Percentiles rank a stretch among this genome's conserved stretches.
phyloP scores from a whole-genome alignment of 495 filamentous ascomycete species.

The Parmelia sp. region DNA sequence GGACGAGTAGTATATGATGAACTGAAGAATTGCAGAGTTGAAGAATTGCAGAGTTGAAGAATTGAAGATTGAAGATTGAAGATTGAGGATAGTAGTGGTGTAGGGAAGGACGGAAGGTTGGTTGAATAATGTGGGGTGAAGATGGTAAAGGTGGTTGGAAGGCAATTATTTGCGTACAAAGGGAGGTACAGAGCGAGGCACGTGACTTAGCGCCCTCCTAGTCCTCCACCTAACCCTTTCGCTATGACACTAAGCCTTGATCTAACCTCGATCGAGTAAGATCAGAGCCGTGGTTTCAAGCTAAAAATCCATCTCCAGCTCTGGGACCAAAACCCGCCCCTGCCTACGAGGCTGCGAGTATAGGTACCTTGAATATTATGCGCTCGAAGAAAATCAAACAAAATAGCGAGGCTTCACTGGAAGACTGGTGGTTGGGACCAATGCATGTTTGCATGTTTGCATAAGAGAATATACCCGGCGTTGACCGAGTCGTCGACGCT shows the following conservation, averaged over 20 bases:
- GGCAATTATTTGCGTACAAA: not conserved
- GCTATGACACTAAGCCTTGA: not conserved
- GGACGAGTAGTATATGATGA: not conserved
- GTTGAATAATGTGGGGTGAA: not conserved
- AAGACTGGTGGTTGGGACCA: too few species aligned
- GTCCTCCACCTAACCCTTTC: not conserved
- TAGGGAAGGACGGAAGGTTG: not conserved
- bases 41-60: not conserved
- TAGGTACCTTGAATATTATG: not conserved
- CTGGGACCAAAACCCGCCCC: not conserved
- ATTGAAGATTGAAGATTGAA: too few species aligned
- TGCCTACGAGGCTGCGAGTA: too few species aligned
- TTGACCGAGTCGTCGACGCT: too few species aligned
- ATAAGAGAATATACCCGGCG: not conserved
- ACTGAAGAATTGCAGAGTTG: not conserved
- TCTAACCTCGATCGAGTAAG: not conserved
- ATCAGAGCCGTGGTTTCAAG: not conserved
- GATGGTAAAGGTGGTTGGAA: not conserved
- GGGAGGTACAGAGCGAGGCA: not conserved
- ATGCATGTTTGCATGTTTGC: too few species aligned
- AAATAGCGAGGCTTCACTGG: too few species aligned
- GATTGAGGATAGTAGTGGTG: too few species aligned
- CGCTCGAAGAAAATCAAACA: not conserved
- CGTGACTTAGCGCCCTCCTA: not conserved
- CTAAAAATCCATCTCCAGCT: not conserved